Base-by-base conservation (phyloP, 805 yeast species). In the Candida taoyuanica region DNA sequence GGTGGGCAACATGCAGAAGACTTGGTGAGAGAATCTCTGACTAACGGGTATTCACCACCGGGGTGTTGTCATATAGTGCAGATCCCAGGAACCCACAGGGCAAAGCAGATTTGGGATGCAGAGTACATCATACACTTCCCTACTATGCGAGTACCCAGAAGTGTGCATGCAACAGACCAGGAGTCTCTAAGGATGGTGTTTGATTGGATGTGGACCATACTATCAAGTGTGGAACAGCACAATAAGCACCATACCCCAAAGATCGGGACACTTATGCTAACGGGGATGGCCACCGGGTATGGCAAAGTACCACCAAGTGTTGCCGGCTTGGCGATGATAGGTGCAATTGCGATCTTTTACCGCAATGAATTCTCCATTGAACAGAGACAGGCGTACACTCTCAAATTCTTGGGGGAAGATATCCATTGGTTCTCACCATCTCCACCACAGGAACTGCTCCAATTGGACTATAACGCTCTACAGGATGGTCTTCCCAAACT, bases 231-330 rank as follows among this genome's bases (percentile, higher is more conserved):
- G 9, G 39, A 42, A 8, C 25, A 33, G 6, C 27, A 35, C 17
- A 44, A 43, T 17, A 14, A 26, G 31, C 1, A 50, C 58, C 1
- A 14, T 12, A 15, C 11, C 4, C 35, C 37, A 4, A 36, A 14
- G 13, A 30, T 40, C 9, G 37, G 37, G 5, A 26, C 43, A 1
- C 25, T 67, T 1, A 21, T 67, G 0, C 26, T 67, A n/a, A 60
- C 70, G 0, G 70, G 69, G 1, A 33, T 67, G 8, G 70, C 65
- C 2, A 63, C 71, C 1, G 71, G 71, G 1, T 66, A 55, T 41
- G 71, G 71, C 1, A 52, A 48, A 2, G 35, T 65, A 2, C 63
- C 66, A 1, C 25, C 41, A 4, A 52, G 55, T 3, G 15, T 64
- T 4, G 66, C 62, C 16, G 60, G 63, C 1, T 49, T 52, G 31